phyloP scores from a whole-genome alignment of 225 moss, liverwort and hornwort genomes.

The Anthoceros angustus region DNA sequence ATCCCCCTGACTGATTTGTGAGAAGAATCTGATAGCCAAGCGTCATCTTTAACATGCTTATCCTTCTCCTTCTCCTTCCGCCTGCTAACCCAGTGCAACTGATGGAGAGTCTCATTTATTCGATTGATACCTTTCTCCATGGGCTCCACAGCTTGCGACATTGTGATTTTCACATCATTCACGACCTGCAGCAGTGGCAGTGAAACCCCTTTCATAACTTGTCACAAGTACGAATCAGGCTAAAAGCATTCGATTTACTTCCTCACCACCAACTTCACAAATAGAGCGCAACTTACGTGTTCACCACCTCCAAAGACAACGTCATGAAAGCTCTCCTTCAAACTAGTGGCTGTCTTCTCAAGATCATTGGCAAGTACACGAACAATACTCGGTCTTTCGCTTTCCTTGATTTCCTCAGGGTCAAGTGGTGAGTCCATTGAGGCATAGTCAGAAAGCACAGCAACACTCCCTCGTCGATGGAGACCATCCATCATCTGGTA shows the following conservation, averaged over 20 bases:
- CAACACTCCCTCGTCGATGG: conserved; percentile 63
- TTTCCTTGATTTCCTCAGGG: conserved; percentile 92
- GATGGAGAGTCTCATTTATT: conserved; percentile 66
- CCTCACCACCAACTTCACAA: background rate
- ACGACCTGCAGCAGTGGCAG: conserved; percentile 50
- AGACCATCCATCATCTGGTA: conserved; percentile 56
- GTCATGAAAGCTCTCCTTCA: conserved; percentile 88
- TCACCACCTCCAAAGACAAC: conserved; percentile 85
- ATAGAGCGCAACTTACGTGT: conserved; percentile 36
- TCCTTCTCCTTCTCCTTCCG: conserved; percentile 36
- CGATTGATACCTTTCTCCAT: conserved; percentile 67
- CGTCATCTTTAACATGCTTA: conserved; percentile 60
- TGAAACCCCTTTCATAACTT: background rate
- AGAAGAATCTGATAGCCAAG: conserved; percentile 33
- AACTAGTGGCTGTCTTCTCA: conserved; percentile 56
- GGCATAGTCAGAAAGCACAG: conserved; percentile 83
- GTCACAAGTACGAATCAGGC: background rate
- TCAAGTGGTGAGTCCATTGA: conserved; percentile 87
- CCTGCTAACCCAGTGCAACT: conserved; percentile 53
- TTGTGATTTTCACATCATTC: conserved; percentile 73
- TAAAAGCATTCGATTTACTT: background rate
- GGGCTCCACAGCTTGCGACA: conserved; percentile 83
- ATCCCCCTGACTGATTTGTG: conserved; percentile 41
- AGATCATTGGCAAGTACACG: conserved; percentile 41
- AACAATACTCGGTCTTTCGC: conserved; percentile 58